These are phyloP conservation scores for Pseudocohnilembus persalinus DNA, from an alignment of 169 alveolate species.

Conservation along the genomic window DNA sequence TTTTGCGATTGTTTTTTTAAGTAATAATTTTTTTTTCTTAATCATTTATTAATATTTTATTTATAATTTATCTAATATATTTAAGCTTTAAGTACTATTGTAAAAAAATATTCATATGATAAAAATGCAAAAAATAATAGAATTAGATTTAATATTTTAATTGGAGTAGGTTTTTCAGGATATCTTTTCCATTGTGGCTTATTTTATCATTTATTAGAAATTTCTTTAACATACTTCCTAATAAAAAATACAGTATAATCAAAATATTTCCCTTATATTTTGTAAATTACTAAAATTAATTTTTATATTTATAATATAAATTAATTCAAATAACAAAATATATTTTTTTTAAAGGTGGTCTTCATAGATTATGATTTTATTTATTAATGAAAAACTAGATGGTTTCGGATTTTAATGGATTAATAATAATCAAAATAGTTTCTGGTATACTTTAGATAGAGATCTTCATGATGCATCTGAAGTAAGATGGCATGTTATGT, in stretches of 20 bases:
- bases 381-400: neutral
- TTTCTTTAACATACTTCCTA: too few species aligned
- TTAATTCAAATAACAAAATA: too few species aligned
- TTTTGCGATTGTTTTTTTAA: neutral
- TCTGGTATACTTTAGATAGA: neutral
- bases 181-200: neutral
- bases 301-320: too few species aligned
- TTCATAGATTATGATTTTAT: neutral
- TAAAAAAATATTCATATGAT: neutral
- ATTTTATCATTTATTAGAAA: neutral
- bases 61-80: too few species aligned
- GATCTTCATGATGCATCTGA: neutral
- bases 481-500: slow-evolving; percentile 62
- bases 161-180: neutral
- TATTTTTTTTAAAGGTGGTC: neutral
- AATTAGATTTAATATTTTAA: neutral
- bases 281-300: too few species aligned
- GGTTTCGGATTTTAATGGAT: neutral
- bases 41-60: too few species aligned
- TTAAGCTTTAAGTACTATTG: neutral
- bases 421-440: too few species aligned
- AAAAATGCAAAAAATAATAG: neutral
- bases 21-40: neutral
- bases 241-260: neutral
- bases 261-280: neutral